Evolutionary conservation across 805 yeast species (phyloP).

Genomic region (Suhomyces canberraensis): DNA sequence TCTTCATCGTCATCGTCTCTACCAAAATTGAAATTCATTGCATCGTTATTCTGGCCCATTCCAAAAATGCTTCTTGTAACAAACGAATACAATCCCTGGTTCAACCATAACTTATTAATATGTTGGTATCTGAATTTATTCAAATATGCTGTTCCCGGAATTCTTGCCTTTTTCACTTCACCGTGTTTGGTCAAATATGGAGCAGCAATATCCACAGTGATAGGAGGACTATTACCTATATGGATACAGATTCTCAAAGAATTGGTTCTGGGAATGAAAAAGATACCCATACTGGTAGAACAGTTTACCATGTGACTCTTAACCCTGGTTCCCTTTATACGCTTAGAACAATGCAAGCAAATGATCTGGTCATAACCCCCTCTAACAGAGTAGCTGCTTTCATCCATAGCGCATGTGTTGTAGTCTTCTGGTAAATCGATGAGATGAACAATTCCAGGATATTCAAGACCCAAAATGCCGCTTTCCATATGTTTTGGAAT

Average conservation of each 20-base stretch:
- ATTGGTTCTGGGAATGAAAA: conserved; percentile 22
- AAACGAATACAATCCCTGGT: conserved; percentile 47
- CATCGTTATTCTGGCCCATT: background rate
- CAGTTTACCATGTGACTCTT: conserved; percentile 27
- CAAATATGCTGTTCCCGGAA: conserved; percentile 56
- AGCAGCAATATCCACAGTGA: conserved; percentile 45
- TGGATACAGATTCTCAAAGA: conserved; percentile 21
- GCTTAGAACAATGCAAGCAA: conserved; percentile 36
- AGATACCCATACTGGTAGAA: conserved; percentile 12
- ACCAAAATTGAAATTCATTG: conserved; percentile 3
- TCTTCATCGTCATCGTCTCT: conserved; percentile 3
- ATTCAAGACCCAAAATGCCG: conserved; percentile 36
- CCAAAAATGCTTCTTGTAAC: conserved; percentile 4
- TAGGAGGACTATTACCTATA: conserved; percentile 20
- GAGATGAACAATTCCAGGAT: conserved; percentile 54
- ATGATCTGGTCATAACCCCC: conserved; percentile 22
- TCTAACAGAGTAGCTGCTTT: conserved; percentile 10
- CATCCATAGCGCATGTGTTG: conserved; percentile 24
- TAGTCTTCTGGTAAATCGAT: conserved; percentile 49
- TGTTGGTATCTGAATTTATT: conserved; percentile 52
- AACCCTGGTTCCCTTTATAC: conserved; percentile 16
- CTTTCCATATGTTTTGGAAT: conserved; percentile 21
- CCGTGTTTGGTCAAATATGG: conserved; percentile 78
- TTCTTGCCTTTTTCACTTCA: conserved; percentile 58
- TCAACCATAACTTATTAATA: conserved; percentile 59